These are phyloP conservation scores for Solanum rostratum DNA, from an alignment of 257 asterid species.

Conservation along the genomic window DNA sequence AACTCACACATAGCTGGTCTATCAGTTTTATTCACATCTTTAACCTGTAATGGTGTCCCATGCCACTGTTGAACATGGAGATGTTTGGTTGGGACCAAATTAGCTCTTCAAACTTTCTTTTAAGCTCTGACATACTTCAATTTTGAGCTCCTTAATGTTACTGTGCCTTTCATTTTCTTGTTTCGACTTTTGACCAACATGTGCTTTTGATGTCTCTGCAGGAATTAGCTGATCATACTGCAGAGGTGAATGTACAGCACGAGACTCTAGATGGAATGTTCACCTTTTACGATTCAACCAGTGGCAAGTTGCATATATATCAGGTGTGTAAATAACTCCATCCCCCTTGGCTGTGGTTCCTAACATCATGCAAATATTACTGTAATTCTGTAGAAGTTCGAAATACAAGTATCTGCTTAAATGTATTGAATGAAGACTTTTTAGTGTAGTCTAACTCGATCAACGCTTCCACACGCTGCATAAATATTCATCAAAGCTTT, in stretches of 20 bases:
- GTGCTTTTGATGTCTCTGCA: conserved; percentile 11
- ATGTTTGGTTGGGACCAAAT: background rate
- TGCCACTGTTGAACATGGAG: background rate
- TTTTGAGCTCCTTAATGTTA: background rate
- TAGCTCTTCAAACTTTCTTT: background rate
- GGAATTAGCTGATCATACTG: conserved; percentile 71
- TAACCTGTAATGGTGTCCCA: background rate
- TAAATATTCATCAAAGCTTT: background rate
- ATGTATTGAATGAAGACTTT: background rate
- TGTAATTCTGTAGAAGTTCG: background rate
- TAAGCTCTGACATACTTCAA: background rate
- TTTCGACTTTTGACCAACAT: background rate
- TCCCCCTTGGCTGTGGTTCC: background rate
- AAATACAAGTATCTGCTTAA: background rate
- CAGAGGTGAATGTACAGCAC: conserved; percentile 64
- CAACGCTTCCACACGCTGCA: background rate
- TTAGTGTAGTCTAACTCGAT: background rate
- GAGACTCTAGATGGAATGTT: conserved; percentile 71
- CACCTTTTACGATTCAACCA: conserved; percentile 74
- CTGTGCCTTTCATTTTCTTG: background rate
- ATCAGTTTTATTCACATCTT: background rate
- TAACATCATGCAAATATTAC: background rate
- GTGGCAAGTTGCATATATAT: conserved; percentile 61
- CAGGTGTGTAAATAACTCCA: conserved; percentile 38
- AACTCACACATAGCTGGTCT: background rate